phyloP scores from a whole-genome alignment of 768 basidiomycete genomes.

The Naganishia onofrii region DNA sequence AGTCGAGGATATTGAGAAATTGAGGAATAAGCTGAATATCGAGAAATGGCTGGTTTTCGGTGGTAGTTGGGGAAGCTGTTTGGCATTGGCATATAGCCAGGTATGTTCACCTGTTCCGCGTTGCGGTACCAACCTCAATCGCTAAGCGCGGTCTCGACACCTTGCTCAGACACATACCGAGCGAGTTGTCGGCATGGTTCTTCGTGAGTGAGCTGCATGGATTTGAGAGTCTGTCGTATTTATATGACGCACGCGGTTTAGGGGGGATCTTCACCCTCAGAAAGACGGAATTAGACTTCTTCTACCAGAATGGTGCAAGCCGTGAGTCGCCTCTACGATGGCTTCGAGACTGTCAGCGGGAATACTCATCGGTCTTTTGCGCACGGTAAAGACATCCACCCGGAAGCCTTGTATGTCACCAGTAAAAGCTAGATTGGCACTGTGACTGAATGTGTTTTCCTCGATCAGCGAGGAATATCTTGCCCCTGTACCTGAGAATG shows the following conservation, averaged over 20 bases:
- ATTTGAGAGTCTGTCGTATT: background rate
- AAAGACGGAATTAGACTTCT: constrained; percentile 80
- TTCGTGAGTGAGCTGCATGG: constrained; percentile 52
- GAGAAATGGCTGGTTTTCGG: constrained; percentile 94
- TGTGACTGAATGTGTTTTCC: background rate
- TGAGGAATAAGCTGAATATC: constrained; percentile 70
- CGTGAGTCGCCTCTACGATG: constrained; percentile 27
- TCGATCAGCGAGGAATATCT: constrained; percentile 77
- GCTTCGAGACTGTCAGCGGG: background rate
- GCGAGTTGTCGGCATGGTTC: constrained; percentile 70
- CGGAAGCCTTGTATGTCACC: constrained; percentile 71
- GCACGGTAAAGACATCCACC: constrained; percentile 56
- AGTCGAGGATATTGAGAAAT: constrained; percentile 80
- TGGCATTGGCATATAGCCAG: constrained; percentile 81
- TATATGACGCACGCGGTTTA: background rate
- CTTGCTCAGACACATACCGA: constrained; percentile 68
- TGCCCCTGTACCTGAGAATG: constrained; percentile 72
- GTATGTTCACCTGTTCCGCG: constrained; percentile 50
- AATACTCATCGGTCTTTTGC: background rate
- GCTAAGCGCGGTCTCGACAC: background rate
- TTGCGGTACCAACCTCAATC: background rate
- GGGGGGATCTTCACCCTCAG: constrained; percentile 80
- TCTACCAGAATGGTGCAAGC: constrained; percentile 77
- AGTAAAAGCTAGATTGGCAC: background rate
- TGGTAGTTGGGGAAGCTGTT: constrained; percentile 90